Evolutionary conservation across 2,329 filamentous ascomycete species (phyloP), one percentile per base, ranked within the genome.

Genomic region (Talaromyces marneffei): DNA sequence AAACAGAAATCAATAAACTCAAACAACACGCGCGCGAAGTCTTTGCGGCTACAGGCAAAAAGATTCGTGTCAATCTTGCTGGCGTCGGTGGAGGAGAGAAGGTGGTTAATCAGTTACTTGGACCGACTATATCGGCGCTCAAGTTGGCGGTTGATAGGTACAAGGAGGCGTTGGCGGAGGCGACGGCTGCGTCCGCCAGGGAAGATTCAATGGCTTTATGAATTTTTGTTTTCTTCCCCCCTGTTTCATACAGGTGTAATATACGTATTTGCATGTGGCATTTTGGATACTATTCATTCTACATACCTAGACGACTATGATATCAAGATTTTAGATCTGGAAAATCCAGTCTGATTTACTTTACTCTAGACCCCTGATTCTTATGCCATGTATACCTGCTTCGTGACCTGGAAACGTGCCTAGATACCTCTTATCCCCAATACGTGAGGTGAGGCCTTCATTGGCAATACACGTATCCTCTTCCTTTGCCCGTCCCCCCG

Each of bases 41-140:
- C 62, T 88, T 87, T 67, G 82, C 89, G 68, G 82, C 83, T 64
- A 94, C 91, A 0, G 87, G 88, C 6, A 90, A 88, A 76, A 90
- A 88, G 75, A 80, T 88, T 27, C 84, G 84, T 62, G 86, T 89
- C 73, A 89, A 90, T 70, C 78, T 86, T 18, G 71, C 72, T 23
- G 83, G 82, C 61, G 81, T 94, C 16, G 84, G 84, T 9, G 93
- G 93, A 4, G 94, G 94, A 0, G 83, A 83, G 65, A 85, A 86
- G 65, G 89, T 87, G 2, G 91, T 97, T 3, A 81, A 87, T 66
- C 85, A 87, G 66, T 82, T 97, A 68, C 85, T 96, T 74, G 84
- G 84, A 61, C 90, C 91, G 4, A 89, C 90, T 4, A 79, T 89
- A 10, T 81, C 83, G 67, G 88, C 91, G 12, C 76, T 97, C 63